Percentiles rank a stretch among this genome's conserved stretches.
Evolutionary conservation across 805 yeast genomes (phyloP).

Genomic region (Brettanomyces anomalus): DNA sequence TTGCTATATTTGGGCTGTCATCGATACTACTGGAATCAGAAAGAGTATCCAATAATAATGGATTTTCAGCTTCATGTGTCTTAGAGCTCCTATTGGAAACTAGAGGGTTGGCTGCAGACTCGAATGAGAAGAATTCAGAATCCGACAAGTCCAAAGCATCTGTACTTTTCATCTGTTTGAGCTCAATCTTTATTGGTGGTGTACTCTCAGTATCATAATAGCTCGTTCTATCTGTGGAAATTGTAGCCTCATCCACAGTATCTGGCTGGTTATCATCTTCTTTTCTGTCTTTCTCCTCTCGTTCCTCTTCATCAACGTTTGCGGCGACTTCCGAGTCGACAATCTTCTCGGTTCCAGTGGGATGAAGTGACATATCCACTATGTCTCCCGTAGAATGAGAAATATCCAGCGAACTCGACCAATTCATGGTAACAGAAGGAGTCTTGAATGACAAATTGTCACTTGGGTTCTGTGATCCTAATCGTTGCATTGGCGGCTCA

Average conservation of each 20-base stretch:
- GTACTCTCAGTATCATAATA: neutral
- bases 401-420: slow-evolving; percentile 27
- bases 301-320: neutral
- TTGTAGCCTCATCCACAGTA: neutral
- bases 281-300: neutral
- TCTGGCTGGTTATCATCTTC: slow-evolving; percentile 5
- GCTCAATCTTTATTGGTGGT: slow-evolving; percentile 1
- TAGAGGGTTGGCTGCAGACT: neutral
- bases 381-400: slow-evolving; percentile 11
- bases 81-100: no score
- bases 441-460: slow-evolving; percentile 19
- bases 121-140: neutral
- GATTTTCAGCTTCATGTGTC: no score
- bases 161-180: slow-evolving; percentile 3
- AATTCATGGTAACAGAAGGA: slow-evolving; percentile 28
- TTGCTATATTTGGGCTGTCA: no score
- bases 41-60: no score
- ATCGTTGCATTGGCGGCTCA: neutral
- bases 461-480: slow-evolving; percentile 4
- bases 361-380: slow-evolving; percentile 5
- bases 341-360: neutral
- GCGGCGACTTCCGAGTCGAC: neutral
- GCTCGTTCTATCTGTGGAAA: neutral
- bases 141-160: neutral
- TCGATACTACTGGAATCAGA: no score